phyloP scores from a whole-genome alignment of 345 rosid genomes.

The Arabidopsis arenosa region DNA sequence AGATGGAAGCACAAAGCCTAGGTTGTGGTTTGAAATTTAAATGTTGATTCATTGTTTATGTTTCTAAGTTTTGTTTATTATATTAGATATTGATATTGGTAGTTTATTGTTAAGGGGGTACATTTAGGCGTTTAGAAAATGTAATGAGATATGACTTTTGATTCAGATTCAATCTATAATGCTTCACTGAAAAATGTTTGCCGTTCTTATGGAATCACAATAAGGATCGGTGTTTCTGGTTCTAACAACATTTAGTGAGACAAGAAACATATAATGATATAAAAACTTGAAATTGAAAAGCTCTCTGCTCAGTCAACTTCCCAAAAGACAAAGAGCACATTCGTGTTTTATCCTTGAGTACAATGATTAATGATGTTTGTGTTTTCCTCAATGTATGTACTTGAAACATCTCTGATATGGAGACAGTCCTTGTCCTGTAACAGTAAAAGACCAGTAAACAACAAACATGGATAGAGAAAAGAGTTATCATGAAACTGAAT shows the following conservation, averaged over 20 bases:
- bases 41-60: not conserved
- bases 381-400: not conserved
- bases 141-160: not conserved
- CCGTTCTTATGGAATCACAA: not conserved
- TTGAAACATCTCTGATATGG: not conserved
- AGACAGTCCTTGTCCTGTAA: not conserved
- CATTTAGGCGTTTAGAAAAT: not conserved
- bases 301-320: no score
- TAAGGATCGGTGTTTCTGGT: not conserved
- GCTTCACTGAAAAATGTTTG: not conserved
- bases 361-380: not conserved
- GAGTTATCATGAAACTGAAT: no score
- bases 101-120: not conserved
- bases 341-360: not conserved
- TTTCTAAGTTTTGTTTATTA: not conserved
- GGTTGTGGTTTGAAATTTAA: not conserved
- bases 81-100: not conserved
- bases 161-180: not conserved
- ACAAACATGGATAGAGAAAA: no score
- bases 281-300: no score
- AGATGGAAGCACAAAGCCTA: not conserved
- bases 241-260: not conserved
- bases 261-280: no score
- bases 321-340: not conserved
- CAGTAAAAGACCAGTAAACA: no score